Base-by-base conservation (phyloP, 306 rosid species). In the Geum urbanum region DNA sequence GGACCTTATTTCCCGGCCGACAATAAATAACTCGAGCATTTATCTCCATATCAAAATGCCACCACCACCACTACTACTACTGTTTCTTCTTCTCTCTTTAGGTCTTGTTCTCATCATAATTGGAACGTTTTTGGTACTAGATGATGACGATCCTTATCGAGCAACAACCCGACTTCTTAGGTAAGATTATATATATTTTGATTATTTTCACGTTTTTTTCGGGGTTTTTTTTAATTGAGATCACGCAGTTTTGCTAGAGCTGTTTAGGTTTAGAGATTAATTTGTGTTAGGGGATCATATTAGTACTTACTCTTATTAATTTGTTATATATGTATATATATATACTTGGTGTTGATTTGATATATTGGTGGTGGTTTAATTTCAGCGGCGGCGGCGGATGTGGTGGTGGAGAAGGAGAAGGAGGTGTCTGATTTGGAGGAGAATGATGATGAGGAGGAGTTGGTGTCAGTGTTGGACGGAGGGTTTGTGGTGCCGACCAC, bases 1-100 rank as follows among this genome's bases (percentile, higher is more conserved):
- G 91, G 95, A 73, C 91, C 32, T 27, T 27, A 27, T 1, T 79
- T 69, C 84, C 88, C 90, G 90, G 91, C 85, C 63, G 51, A 37
- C 32, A 87, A 90, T 90, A 86, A 86, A 86, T 83, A 80, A 52
- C 76, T 7, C 24, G 67, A 7, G 24, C 11, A 7, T 65, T 4
- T n/a, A 43, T 63, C 10, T 6, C 51, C 49, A 44, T 53, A 40
- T 48, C 51, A 51, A n/a, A n/a, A n/a, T 73, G 71, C 55, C 7
- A 5, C 47, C 58, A 46, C 24, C 9, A 8, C 19, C 35, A 18
- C 14, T 35, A 8, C 7, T 27, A 16, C n/a, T 41, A 58, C 9
- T 58, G 19, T 44, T 4, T 16, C 48, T 66, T 32, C 1, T 65
- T 72, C 48, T 62, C 60, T 71, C 13, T 1, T 35, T 54, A 53